phyloP scores from a whole-genome alignment of 2,329 filamentous ascomycete genomes.

The Xylaria multiplex region DNA sequence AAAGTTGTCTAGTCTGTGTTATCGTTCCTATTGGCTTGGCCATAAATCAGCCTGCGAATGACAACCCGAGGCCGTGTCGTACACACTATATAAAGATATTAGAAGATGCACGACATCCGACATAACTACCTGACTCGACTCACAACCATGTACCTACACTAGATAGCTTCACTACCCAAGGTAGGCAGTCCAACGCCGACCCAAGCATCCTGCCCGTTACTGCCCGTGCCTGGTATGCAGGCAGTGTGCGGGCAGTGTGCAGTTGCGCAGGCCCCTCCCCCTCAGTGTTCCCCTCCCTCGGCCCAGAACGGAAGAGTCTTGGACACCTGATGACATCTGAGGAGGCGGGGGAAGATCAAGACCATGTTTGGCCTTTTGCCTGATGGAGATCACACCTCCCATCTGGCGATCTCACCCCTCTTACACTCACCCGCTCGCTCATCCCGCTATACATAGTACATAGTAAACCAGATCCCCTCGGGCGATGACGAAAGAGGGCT shows the following conservation, averaged over 20 bases:
- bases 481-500: conserved; percentile 28
- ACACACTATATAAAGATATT: conserved; percentile 28
- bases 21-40: conserved; percentile 15
- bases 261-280: conserved; percentile 29
- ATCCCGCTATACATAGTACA: too few relatives aligned
- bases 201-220: conserved; percentile 10
- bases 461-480: conserved; percentile 14
- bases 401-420: conserved; percentile 31
- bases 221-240: conserved; percentile 26
- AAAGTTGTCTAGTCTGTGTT: neutral
- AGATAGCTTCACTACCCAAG: neutral
- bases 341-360: conserved; percentile 30
- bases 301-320: conserved; percentile 33
- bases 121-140: conserved; percentile 15
- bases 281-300: conserved; percentile 29
- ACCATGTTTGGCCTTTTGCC: conserved; percentile 14
- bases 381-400: conserved; percentile 28
- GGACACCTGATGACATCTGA: conserved; percentile 34
- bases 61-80: conserved; percentile 3
- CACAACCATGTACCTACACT: conserved; percentile 2
- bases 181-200: conserved; percentile 7
- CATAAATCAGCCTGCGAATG: conserved; percentile 12
- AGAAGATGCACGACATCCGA: conserved; percentile 30
- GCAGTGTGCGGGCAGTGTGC: conserved; percentile 14
- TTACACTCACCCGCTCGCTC: neutral